phyloP scores from a whole-genome alignment of 371 early-diverging fungal genomes.

The Thermomucor indicae-seudaticae region DNA sequence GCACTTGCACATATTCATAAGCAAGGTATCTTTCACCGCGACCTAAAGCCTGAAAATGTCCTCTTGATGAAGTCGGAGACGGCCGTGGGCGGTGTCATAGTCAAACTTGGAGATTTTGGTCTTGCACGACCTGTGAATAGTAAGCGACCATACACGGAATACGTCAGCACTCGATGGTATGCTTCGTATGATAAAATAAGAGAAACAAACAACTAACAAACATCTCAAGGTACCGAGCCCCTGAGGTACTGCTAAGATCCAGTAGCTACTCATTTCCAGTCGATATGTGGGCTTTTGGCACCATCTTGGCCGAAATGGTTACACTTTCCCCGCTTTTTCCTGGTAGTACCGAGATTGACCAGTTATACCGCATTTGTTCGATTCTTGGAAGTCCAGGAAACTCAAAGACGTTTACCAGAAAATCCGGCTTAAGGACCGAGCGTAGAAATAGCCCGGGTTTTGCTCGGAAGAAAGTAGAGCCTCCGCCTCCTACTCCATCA shows the following conservation, averaged over 20 bases:
- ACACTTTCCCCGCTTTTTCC: constrained; percentile 88
- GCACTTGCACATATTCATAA: constrained; percentile 90
- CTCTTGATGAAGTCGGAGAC: constrained; percentile 39
- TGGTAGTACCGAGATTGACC: constrained; percentile 90
- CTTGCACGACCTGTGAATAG: constrained; percentile 84
- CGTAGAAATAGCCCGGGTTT: constrained; percentile 38
- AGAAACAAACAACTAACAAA: no score
- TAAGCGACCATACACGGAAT: constrained; percentile 86
- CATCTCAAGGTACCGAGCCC: constrained; percentile 91
- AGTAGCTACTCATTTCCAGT: constrained; percentile 92
- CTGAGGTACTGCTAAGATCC: constrained; percentile 92
- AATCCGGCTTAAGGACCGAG: constrained; percentile 10
- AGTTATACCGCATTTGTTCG: constrained; percentile 74
- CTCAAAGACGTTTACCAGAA: constrained; percentile 9
- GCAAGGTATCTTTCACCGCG: constrained; percentile 91
- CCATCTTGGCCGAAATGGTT: constrained; percentile 90
- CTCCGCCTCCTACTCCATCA: background rate
- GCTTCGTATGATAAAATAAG: no score
- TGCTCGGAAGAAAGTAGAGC: constrained; percentile 19
- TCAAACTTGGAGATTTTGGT: constrained; percentile 96
- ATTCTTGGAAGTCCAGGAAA: constrained; percentile 60
- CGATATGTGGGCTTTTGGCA: constrained; percentile 98
- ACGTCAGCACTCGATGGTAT: constrained; percentile 96
- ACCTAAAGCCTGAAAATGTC: constrained; percentile 92
- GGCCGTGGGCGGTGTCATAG: constrained; percentile 23